Conservation (phyloP, 2,329 filamentous ascomycete species). For the Alternaria sp. region DNA sequence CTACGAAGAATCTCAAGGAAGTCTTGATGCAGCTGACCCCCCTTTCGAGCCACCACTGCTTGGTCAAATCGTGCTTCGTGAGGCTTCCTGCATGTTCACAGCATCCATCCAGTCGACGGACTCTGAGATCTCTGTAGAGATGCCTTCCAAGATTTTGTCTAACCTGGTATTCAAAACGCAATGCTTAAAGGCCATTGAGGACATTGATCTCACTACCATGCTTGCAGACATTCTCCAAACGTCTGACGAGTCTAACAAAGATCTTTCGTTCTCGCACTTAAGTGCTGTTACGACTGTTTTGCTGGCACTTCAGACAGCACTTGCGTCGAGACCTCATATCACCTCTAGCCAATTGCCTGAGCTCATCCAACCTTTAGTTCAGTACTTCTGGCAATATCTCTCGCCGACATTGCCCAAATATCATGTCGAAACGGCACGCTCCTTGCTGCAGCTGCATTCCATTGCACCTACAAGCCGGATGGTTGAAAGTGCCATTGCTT, state of each 20-base stretch:
- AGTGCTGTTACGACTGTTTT: conserved; percentile 46
- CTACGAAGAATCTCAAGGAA: conserved; percentile 50
- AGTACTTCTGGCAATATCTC: conserved; percentile 80
- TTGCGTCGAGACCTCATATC: conserved; percentile 38
- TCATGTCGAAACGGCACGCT: conserved; percentile 90
- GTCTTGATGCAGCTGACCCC: conserved; percentile 41
- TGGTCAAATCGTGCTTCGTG: conserved; percentile 42
- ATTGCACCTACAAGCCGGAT: conserved; percentile 74
- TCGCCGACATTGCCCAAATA: conserved; percentile 88
- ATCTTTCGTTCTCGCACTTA: conserved; percentile 40
- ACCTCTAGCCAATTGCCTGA: conserved; percentile 62
- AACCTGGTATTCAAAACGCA: conserved; percentile 45
- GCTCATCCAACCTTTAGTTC: conserved; percentile 74
- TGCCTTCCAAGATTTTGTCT: conserved; percentile 45
- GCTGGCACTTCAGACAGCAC: conserved; percentile 43
- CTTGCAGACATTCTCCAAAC: conserved; percentile 35
- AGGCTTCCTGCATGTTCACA: conserved; percentile 40
- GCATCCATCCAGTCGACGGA: conserved; percentile 28
- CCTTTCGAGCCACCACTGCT: conserved; percentile 39
- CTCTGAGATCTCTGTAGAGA: conserved; percentile 32
- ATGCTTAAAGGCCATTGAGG: conserved; percentile 35
- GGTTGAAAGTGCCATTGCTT: conserved; percentile 79
- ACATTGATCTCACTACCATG: conserved; percentile 35
- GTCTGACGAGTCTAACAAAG: background rate
- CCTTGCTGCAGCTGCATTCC: conserved; percentile 85